Percentiles rank a stretch among this genome's conserved stretches.
phyloP scores from a whole-genome alignment of 73 alveolate species.

The Urostyla sp. region DNA sequence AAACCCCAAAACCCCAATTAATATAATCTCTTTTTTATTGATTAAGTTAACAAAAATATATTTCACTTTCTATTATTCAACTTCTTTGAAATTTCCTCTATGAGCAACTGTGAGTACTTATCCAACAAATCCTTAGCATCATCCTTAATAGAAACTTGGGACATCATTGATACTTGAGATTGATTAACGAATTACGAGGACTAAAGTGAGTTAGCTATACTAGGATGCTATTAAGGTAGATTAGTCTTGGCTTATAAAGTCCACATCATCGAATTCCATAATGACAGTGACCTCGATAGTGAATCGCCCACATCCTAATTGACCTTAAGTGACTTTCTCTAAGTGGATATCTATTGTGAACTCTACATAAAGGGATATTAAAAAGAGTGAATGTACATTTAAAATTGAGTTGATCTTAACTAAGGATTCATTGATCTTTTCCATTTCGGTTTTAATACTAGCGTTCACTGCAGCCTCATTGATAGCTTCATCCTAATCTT shows the following conservation, averaged over 20 bases:
- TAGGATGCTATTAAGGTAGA: no score
- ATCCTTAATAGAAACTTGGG: slow-evolving; percentile 45
- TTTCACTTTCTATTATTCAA: neutral
- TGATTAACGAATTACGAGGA: no score
- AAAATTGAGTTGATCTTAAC: slow-evolving; percentile 16
- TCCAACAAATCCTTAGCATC: slow-evolving; percentile 52
- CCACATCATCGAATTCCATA: slow-evolving; percentile 55
- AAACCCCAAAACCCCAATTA: no score
- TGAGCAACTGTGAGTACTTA: slow-evolving; percentile 26
- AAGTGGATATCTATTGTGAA: neutral
- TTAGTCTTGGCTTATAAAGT: slow-evolving; percentile 28
- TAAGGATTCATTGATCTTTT: slow-evolving; percentile 46
- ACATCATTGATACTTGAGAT: no score
- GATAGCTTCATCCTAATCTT: neutral
- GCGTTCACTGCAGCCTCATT: slow-evolving; percentile 60
- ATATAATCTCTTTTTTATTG: no score
- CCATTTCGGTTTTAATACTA: slow-evolving; percentile 50
- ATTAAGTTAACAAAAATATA: neutral
- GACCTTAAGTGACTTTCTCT: slow-evolving; percentile 13
- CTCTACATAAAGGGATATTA: neutral
- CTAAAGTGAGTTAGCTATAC: no score
- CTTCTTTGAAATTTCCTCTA: slow-evolving; percentile 38
- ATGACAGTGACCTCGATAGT: slow-evolving; percentile 37
- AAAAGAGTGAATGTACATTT: slow-evolving; percentile 7
- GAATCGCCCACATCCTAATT: slow-evolving; percentile 45